Conservation (phyloP, 176 grass and related monocot genomes). For the Alopecurus myosuroides region DNA sequence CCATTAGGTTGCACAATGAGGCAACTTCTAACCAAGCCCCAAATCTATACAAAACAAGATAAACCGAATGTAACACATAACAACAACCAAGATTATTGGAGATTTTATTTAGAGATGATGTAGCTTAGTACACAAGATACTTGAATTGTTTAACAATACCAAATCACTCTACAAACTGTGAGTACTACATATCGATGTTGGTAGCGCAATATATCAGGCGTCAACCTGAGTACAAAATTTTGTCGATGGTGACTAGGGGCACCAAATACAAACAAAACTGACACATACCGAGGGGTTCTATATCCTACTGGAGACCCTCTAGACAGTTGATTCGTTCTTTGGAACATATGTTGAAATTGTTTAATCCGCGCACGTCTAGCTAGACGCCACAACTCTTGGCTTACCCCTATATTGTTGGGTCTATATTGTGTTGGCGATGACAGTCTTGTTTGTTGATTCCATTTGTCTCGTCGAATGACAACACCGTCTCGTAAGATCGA, state of each 20-base stretch:
- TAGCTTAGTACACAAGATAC: neutral
- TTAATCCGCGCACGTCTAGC: neutral
- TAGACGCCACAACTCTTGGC: neutral
- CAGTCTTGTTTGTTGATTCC: neutral
- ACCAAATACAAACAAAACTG: neutral
- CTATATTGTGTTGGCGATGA: neutral
- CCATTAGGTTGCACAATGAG: too few relatives aligned
- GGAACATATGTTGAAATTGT: neutral
- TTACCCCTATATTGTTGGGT: neutral
- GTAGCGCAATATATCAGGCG: neutral
- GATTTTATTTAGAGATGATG: neutral
- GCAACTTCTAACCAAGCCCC: too few relatives aligned
- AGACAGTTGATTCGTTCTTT: neutral
- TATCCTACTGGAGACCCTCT: neutral
- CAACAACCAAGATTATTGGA: too few relatives aligned
- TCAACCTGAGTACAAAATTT: neutral
- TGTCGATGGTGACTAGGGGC: neutral
- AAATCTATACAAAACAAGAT: too few relatives aligned
- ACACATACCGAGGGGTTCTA: neutral
- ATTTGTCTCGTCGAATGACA: neutral
- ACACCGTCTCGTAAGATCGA: neutral
- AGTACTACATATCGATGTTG: neutral
- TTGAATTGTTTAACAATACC: neutral
- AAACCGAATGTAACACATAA: too few relatives aligned
- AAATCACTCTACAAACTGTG: neutral